Base-by-base conservation (phyloP, 1,284 basidiomycete species). In the Phylloporus gajari region DNA sequence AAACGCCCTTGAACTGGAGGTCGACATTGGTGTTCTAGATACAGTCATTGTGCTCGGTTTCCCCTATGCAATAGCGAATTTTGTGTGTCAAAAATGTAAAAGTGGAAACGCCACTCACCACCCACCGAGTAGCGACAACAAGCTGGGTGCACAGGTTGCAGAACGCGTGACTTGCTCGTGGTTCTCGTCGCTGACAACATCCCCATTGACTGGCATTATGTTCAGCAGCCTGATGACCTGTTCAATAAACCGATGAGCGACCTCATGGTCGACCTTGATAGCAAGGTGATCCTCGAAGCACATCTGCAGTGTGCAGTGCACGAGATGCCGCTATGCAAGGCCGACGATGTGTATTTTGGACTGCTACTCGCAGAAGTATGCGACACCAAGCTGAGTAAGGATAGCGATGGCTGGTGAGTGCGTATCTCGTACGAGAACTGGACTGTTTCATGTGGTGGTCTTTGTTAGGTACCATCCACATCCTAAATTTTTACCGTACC, bases 41-140 rank as follows among this genome's bases (percentile, higher is more conserved):
- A 95, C 94, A 1, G 96, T 97, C 46, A 90, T 97, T 72, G 94
- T 96, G 90, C 89, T 97, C 30, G 95, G 95, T 2, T 96, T 97
- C 79, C 96, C 96, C 0, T 88, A 91, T 69, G 91, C 88, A 70
- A 84, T 96, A 65, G 92, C 94, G 2, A 95, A 92, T 77, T 91
- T 95, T 73, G 94, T 95, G 70, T 78, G 90, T 44, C 71, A n/a
- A n/a, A n/a, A n/a, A n/a, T 65, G 11, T 21, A 11, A 30, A n/a
- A 27, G 30, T 11, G 58, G 71, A 38, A 61, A 40, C 5, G 11
- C 65, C 17, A 59, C 38, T 53, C 46, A 64, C 66, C 21, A 72
- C 48, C 56, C 42, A 38, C 19, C 67, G 27, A 56, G 48, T 75
- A 95, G 90, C 87, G 94, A 48, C 96, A 97, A 86, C 95, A 97